These are phyloP conservation scores for Elongisporangium prolatum DNA, from an alignment of 352 stramenopile species.

Conservation along the genomic window DNA sequence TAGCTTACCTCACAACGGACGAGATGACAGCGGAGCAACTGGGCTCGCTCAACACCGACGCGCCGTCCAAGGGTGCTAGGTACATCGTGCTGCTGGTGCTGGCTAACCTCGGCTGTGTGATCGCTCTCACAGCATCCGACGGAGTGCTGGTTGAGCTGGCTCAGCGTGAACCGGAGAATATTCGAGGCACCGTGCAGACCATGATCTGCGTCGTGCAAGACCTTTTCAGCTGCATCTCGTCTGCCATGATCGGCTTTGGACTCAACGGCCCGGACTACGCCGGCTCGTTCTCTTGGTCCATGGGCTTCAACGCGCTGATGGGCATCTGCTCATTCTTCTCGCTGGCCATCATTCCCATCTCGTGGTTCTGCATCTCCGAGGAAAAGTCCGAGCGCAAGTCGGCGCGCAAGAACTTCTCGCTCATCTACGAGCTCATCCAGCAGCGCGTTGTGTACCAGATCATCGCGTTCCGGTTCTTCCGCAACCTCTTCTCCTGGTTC, in stretches of 20 bases:
- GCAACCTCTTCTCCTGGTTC: conserved; percentile 46
- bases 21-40: conserved; percentile 37
- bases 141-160: conserved; percentile 55
- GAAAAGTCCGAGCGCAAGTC: conserved; percentile 17
- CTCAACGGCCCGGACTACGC: conserved; percentile 56
- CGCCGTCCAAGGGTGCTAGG: conserved; percentile 32
- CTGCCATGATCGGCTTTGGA: conserved; percentile 45
- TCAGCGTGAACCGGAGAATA: conserved; percentile 45
- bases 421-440: conserved; percentile 54
- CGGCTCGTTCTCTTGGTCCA: conserved; percentile 37
- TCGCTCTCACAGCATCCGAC: conserved; percentile 42
- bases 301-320: conserved; percentile 55
- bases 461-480: conserved; percentile 53
- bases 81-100: conserved; percentile 55
- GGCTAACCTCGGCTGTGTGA: conserved; percentile 47
- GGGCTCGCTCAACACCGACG: conserved; percentile 37
- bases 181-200: conserved; percentile 47
- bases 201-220: conserved; percentile 45
- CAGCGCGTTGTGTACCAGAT: conserved; percentile 48
- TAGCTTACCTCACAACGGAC: conserved; percentile 18
- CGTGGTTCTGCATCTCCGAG: conserved; percentile 54
- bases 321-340: conserved; percentile 27
- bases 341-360: conserved; percentile 25
- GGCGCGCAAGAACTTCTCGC: conserved; percentile 2
- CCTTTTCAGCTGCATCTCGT: conserved; percentile 32